phyloP scores from a whole-genome alignment of 129 eudicot genomes.

The Saposhnikovia divaricata region DNA sequence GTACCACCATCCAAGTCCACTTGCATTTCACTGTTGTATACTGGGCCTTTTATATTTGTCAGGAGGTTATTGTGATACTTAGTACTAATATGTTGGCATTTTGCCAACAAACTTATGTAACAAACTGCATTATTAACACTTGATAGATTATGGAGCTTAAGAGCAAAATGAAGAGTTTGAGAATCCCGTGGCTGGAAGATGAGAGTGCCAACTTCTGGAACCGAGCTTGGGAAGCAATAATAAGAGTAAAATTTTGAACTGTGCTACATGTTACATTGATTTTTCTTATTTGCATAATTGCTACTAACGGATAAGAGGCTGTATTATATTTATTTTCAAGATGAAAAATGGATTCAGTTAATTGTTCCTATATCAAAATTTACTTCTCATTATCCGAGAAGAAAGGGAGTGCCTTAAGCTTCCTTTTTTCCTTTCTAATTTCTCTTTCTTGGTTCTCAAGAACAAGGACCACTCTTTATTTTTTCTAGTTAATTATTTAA shows the following conservation, averaged over 20 bases:
- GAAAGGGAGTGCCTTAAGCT: background rate
- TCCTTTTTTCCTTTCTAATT: too few relatives aligned
- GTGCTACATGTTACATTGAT: background rate
- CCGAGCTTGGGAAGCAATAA: conserved; percentile 41
- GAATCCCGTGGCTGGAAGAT: conserved; percentile 42
- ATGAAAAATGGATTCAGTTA: background rate
- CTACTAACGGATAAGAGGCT: background rate
- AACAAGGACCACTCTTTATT: background rate
- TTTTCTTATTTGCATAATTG: background rate
- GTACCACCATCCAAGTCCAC: background rate
- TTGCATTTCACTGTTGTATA: too few relatives aligned
- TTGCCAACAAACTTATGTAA: background rate
- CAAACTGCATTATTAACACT: background rate
- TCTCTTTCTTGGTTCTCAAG: background rate
- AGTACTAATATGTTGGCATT: background rate
- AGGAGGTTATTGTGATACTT: background rate
- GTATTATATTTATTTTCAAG: background rate
- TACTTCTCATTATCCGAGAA: background rate
- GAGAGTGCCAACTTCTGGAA: conserved; percentile 32
- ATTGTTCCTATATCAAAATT: background rate
- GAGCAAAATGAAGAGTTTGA: conserved; percentile 46
- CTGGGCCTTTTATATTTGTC: background rate
- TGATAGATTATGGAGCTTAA: conserved; percentile 33
- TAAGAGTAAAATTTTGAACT: conserved; percentile 18
- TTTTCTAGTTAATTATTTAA: background rate